phyloP scores from a whole-genome alignment of 768 basidiomycete genomes.

The Suillus placidus region DNA sequence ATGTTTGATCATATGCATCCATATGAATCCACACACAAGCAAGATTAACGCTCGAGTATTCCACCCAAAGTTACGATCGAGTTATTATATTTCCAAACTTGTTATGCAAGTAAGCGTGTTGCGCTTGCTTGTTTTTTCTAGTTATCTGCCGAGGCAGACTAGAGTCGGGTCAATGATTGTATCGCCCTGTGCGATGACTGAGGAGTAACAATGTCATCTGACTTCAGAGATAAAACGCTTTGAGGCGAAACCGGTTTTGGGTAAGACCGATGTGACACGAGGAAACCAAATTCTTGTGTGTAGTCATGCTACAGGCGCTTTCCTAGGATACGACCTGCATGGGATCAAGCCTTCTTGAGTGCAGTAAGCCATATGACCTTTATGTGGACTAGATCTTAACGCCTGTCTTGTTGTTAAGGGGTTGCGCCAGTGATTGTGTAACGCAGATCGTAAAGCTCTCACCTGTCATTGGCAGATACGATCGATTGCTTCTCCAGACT shows the following conservation, averaged over 20 bases:
- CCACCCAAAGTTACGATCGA: neutral
- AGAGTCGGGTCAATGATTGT: neutral
- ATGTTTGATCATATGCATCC: neutral
- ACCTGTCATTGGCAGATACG: neutral
- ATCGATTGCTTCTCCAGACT: neutral
- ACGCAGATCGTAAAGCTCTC: neutral
- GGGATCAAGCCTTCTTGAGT: constrained; percentile 22
- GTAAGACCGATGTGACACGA: neutral
- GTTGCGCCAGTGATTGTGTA: neutral
- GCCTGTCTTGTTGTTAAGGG: neutral
- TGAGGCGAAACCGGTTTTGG: neutral
- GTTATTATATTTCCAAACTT: neutral
- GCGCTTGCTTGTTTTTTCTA: neutral
- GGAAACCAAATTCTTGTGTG: neutral
- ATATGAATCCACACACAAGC: neutral
- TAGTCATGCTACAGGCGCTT: neutral
- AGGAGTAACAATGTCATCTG: neutral
- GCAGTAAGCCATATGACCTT: neutral
- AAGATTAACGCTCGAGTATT: neutral
- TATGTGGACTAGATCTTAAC: neutral
- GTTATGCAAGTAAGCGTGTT: neutral
- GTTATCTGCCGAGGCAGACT: neutral
- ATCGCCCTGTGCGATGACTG: neutral
- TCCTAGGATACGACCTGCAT: neutral
- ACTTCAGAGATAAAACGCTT: neutral